Evolutionary conservation across 1,284 basidiomycete genomes (phyloP), one percentile per base, ranked within the genome.

Genomic region (Clitocybe nebularis): DNA sequence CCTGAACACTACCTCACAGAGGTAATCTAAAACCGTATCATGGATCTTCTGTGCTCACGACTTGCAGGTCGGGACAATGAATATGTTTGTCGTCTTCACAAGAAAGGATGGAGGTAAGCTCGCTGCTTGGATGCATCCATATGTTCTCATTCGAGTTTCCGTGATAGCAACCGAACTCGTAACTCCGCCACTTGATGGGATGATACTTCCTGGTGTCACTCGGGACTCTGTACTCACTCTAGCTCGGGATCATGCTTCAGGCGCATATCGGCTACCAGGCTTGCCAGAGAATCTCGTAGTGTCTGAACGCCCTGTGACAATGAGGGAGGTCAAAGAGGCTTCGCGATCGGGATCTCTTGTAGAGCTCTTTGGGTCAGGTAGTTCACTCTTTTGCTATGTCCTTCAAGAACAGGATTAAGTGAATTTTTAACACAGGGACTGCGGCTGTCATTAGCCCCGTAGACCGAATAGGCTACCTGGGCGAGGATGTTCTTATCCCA

Each of bases 171-270:
- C 74, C 39, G 92, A 95, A 63, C 80, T 96, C 46, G 82, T 92
- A 37, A 95, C 93, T 0, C 93, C 95, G 7, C 92, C 94, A 3
- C 75, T 98, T 29, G 90, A 92, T 58, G 94, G 94, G 43, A 87
- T 96, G 74, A 93, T 99, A 57, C 84, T 99, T 10, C 94, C 95
- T 8, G 95, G 95, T 49, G 88, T 99, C 13, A 98, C 94, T 5
- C 85, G 95, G 49, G 93, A 97, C 65, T 93, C 89, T 13, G 86
- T 96, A 33, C 78, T 99, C 26, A 60, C 76, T 6, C 81, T 99
- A 39, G 89, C 91, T 1, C 79, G 83, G 30, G 81, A 78, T 13
- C 95, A 98, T 60, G 63, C 66, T 1, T 73, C 80, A 2, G 82
- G 85, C 39, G 68, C 68, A 49, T 60, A 68, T 37, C 64, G 56